These are phyloP conservation scores for Gossypium lobatum DNA, from an alignment of 441 rosid genomes.

Conservation along the genomic window DNA sequence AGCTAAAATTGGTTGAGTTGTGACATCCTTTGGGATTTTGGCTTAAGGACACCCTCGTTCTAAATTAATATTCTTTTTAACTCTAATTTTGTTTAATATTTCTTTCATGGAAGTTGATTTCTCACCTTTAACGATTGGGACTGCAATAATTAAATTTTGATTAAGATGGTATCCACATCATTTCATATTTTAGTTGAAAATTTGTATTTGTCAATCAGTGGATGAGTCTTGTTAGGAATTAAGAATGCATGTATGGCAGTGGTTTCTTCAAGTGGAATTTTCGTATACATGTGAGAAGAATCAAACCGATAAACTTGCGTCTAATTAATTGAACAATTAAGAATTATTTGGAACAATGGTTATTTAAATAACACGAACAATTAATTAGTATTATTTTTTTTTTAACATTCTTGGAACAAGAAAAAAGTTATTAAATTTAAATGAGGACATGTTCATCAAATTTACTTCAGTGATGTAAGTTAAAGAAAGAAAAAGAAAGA, in stretches of 20 bases:
- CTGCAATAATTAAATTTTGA: neutral
- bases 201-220: neutral
- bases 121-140: neutral
- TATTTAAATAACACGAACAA: neutral
- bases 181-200: neutral
- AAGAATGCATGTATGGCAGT: neutral
- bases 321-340: neutral
- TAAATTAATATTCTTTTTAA: neutral
- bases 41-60: neutral
- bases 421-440: neutral
- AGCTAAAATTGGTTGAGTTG: slow-evolving; percentile 12
- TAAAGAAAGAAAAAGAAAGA: too few relatives aligned
- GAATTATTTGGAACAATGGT: neutral
- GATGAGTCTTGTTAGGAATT: slow-evolving; percentile 6
- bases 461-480: neutral
- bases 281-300: neutral
- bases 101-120: slow-evolving; percentile 6
- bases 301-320: neutral
- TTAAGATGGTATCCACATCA: neutral
- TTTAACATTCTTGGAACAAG: neutral
- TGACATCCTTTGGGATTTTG: slow-evolving; percentile 1
- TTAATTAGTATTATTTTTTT: neutral
- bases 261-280: slow-evolving; percentile 18
- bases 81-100: neutral
- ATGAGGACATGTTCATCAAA: neutral